These are phyloP conservation scores for Tulasnella sp. DNA, from an alignment of 768 basidiomycete genomes.

Conservation along the genomic window DNA sequence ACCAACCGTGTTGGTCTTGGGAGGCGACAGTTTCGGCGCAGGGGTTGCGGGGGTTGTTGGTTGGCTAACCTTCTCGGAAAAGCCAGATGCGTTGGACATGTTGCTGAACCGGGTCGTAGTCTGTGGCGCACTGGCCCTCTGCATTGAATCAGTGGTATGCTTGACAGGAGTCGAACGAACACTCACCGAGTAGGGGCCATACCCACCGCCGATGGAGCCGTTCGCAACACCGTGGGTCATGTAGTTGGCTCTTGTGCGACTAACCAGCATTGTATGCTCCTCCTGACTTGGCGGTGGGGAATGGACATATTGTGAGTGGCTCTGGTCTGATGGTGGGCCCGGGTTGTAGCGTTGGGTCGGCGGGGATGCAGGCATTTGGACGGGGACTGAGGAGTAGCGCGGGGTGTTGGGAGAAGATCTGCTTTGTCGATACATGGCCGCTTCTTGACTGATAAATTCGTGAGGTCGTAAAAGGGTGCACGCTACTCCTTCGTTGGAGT, in stretches of 20 bases:
- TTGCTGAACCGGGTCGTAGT: constrained; percentile 15
- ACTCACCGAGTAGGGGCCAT: constrained; percentile 78
- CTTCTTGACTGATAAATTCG: too few relatives aligned
- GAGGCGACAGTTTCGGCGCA: constrained; percentile 19
- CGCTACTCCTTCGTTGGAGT: too few relatives aligned
- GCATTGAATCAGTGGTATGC: too few relatives aligned
- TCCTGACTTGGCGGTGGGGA: constrained; percentile 26
- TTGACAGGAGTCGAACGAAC: too few relatives aligned
- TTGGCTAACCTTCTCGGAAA: constrained; percentile 11
- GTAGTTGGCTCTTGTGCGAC: constrained; percentile 23
- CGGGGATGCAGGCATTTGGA: constrained; percentile 4
- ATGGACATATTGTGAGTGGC: constrained; percentile 23
- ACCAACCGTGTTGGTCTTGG: constrained; percentile 47
- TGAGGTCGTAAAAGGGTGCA: too few relatives aligned
- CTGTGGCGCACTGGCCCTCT: too few relatives aligned
- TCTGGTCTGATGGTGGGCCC: constrained; percentile 20
- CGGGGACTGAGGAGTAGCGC: constrained; percentile 11
- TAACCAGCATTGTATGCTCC: constrained; percentile 24
- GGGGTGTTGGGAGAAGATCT: background rate
- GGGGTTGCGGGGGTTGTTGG: constrained; percentile 12
- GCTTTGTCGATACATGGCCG: too few relatives aligned
- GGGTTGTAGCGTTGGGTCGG: background rate
- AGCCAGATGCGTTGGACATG: constrained; percentile 15
- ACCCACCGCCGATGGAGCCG: constrained; percentile 63
- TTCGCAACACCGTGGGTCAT: constrained; percentile 70